Evolutionary conservation across 1,139 yeast species (phyloP).

Genomic region (Candida dubliniensis): DNA sequence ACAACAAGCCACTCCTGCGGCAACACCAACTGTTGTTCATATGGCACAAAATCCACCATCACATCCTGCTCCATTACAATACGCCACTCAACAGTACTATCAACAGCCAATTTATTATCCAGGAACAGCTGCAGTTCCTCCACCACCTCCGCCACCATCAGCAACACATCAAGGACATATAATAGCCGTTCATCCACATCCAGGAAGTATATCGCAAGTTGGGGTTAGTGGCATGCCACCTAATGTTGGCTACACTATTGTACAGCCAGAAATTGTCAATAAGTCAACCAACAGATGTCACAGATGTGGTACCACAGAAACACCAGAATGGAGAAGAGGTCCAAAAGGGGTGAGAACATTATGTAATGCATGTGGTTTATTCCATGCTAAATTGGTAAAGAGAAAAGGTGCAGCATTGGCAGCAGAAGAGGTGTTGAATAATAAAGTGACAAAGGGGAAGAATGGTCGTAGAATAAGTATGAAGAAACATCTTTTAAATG

Average conservation of each 20-base stretch:
- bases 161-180: neutral
- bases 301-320: slow-evolving; percentile 71
- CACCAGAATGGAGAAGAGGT: slow-evolving; percentile 93
- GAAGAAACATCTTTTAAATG: slow-evolving; percentile 26
- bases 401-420: slow-evolving; percentile 67
- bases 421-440: slow-evolving; percentile 47
- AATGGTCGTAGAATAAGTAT: slow-evolving; percentile 46
- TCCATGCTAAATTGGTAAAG: slow-evolving; percentile 71
- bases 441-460: slow-evolving; percentile 48
- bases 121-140: slow-evolving; percentile 1
- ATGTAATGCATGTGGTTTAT: slow-evolving; percentile 89
- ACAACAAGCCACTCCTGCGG: slow-evolving; percentile 5
- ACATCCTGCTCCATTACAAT: slow-evolving; percentile 9
- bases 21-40: neutral
- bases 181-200: neutral
- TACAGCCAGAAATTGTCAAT: slow-evolving; percentile 35
- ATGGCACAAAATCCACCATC: slow-evolving; percentile 11
- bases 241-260: neutral
- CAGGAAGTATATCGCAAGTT: neutral
- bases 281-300: slow-evolving; percentile 40
- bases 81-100: slow-evolving; percentile 12
- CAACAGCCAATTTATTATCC: slow-evolving; percentile 16
- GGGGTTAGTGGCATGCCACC: neutral
- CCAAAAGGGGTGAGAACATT: slow-evolving; percentile 83
- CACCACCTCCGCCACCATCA: slow-evolving; percentile 5